These are phyloP conservation scores for Colletotrichum eremochloae DNA, from an alignment of 2,329 filamentous ascomycete species.

Conservation along the genomic window DNA sequence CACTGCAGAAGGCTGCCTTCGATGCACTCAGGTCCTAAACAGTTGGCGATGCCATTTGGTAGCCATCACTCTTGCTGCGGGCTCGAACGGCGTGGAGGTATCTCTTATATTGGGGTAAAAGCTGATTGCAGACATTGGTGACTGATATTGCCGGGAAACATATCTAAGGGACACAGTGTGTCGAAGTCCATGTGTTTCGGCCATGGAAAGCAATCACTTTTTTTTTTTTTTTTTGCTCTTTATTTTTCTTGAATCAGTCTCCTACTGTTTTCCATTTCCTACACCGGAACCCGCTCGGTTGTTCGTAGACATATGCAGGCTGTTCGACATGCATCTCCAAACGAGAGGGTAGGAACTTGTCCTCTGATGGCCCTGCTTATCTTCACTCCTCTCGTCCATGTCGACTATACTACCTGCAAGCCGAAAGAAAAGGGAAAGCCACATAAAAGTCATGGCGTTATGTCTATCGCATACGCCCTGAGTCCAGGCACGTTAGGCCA, in stretches of 20 bases:
- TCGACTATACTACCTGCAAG: neutral
- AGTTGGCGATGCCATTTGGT: too few species aligned
- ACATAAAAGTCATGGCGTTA: neutral
- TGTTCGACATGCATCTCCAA: neutral
- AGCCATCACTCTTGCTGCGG: too few species aligned
- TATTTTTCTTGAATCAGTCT: neutral
- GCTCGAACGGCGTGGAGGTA: neutral
- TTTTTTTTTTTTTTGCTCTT: too few species aligned
- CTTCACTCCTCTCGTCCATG: neutral
- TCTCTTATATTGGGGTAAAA: neutral
- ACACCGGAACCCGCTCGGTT: neutral
- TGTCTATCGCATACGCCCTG: neutral
- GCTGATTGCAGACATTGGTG: neutral
- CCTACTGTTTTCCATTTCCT: neutral
- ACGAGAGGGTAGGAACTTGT: neutral
- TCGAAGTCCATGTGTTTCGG: neutral
- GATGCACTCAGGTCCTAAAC: neutral
- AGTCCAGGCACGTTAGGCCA: neutral
- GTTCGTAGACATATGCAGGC: neutral
- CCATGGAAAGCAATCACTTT: neutral
- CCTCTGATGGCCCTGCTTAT: neutral
- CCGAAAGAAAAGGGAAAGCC: neutral
- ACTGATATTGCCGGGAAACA: neutral
- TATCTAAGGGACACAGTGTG: neutral
- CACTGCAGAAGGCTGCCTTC: neutral